Conservation (phyloP, 2,329 filamentous ascomycete genomes). For the Colletotrichum sp. region DNA sequence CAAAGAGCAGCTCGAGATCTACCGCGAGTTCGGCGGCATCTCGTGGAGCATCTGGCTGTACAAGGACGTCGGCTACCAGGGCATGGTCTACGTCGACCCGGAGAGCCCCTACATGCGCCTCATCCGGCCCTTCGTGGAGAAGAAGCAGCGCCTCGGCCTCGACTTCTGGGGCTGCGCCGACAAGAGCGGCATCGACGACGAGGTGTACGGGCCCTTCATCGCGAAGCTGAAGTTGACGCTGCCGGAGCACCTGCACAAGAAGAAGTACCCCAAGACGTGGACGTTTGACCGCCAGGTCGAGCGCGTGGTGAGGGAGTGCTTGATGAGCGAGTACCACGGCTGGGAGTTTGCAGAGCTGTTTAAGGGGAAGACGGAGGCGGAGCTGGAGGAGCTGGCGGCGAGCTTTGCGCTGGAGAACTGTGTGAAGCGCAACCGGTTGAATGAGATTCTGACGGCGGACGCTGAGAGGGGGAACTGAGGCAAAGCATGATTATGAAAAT, state of each 20-base stretch:
- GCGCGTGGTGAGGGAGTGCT: constrained; percentile 40
- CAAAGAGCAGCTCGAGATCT: constrained; percentile 44
- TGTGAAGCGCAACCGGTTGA: constrained; percentile 54
- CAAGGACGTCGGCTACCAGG: constrained; percentile 62
- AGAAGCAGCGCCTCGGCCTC: constrained; percentile 58
- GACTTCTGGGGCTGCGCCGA: constrained; percentile 57
- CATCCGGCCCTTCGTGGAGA: constrained; percentile 57
- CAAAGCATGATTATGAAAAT: not conserved
- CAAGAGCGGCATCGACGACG: constrained; percentile 31
- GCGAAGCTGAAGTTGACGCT: constrained; percentile 49
- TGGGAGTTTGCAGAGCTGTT: constrained; percentile 64
- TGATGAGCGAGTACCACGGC: constrained; percentile 53
- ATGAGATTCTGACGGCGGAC: constrained; percentile 53
- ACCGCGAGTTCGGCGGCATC: constrained; percentile 39
- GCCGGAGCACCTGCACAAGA: constrained; percentile 42
- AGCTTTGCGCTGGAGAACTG: constrained; percentile 61
- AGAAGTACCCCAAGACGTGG: constrained; percentile 55
- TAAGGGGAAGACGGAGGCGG: constrained; percentile 50
- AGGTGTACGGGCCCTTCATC: constrained; percentile 45
- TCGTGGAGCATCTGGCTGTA: constrained; percentile 67
- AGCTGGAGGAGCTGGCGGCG: constrained; percentile 58
- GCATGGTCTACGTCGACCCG: constrained; percentile 56
- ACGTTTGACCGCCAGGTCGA: constrained; percentile 56
- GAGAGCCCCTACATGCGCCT: constrained; percentile 54
- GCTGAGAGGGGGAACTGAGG: constrained; percentile 24